Base-by-base conservation (phyloP, 78 protist species). In the Trichosphaerium sp. region DNA sequence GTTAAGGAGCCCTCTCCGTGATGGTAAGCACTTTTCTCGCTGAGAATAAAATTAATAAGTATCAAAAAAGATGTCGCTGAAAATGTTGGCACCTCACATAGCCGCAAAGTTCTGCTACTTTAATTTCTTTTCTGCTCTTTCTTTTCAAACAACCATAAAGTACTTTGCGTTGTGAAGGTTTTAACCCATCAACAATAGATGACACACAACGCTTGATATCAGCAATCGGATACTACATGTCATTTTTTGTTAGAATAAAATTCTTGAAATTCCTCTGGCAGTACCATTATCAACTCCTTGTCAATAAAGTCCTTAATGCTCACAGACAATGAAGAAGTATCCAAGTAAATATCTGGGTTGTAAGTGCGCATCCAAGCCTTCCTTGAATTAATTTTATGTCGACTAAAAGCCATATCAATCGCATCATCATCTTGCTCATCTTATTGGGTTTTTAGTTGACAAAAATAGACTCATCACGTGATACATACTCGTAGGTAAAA, bases 31-130 rank as follows among this genome's bases (percentile, higher is more conserved):
- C 93, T 48, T 38, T 86, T 88, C n/a, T n/a, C n/a, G n/a, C n/a
- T n/a, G n/a, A n/a, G n/a, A n/a, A n/a, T n/a, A n/a, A n/a, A n/a
- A n/a, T n/a, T n/a, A n/a, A n/a, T n/a, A n/a, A n/a, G n/a, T n/a
- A n/a, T n/a, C n/a, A n/a, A n/a, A n/a, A n/a, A n/a, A n/a, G n/a
- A n/a, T n/a, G n/a, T n/a, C n/a, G n/a, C n/a, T n/a, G n/a, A n/a
- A n/a, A n/a, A n/a, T n/a, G n/a, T n/a, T n/a, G n/a, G 61, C 76
- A 86, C 5, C 76, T 12, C 29, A 92, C 84, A 28, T 90, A 88
- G 25, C 99, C 99, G 3, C 90, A 75, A n/a, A 98, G 82, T 88
- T 98, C 99, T 3, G 98, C 96, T 3, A 98, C 99, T 73, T 94
- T 96, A 59, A 96, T 61, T 49, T 94, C 98, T 5, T 75, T 18